Percentiles rank a stretch among this genome's conserved stretches.
phyloP scores from a whole-genome alignment of 208 protist genomes.

The Trypanosoma platydactyli region DNA sequence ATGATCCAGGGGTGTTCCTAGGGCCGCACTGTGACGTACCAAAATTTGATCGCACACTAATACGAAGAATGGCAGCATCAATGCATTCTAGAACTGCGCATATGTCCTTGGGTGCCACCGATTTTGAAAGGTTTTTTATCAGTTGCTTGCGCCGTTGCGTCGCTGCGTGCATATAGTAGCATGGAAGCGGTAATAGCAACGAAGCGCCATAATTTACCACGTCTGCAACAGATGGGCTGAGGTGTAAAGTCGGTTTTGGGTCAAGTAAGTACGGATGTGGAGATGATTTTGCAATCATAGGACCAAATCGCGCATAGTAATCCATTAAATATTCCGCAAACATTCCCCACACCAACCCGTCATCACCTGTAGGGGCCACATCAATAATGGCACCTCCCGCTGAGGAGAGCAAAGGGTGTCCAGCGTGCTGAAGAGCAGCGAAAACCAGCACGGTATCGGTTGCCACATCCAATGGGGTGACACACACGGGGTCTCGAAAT shows the following conservation, averaged over 20 bases:
- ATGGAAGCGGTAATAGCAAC: slow-evolving; percentile 28
- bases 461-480: slow-evolving; percentile 70
- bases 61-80: slow-evolving; percentile 18
- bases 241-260: slow-evolving; percentile 22
- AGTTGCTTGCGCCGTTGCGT: slow-evolving; percentile 21
- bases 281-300: slow-evolving; percentile 31
- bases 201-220: slow-evolving; percentile 34
- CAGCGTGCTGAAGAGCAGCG: not conserved
- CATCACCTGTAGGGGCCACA: slow-evolving; percentile 1
- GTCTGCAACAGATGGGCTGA: slow-evolving; percentile 25
- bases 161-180: slow-evolving; percentile 19
- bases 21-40: slow-evolving; percentile 32
- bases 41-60: too few relatives aligned
- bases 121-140: slow-evolving; percentile 9
- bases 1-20: slow-evolving; percentile 25
- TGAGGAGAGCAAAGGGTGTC: not conserved
- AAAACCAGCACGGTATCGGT: slow-evolving; percentile 45
- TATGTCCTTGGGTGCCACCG: not conserved
- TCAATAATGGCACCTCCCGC: slow-evolving; percentile 5
- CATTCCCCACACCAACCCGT: slow-evolving; percentile 79
- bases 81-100: slow-evolving; percentile 10
- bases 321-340: slow-evolving; percentile 67
- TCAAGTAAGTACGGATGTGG: slow-evolving; percentile 28
- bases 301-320: slow-evolving; percentile 60
- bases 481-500: slow-evolving; percentile 34